A percentile compares a stretch with the other conserved stretches of the same genome.
Evolutionary conservation across 2,329 filamentous ascomycete species (phyloP).

Genomic region (Cercospora citrullina): DNA sequence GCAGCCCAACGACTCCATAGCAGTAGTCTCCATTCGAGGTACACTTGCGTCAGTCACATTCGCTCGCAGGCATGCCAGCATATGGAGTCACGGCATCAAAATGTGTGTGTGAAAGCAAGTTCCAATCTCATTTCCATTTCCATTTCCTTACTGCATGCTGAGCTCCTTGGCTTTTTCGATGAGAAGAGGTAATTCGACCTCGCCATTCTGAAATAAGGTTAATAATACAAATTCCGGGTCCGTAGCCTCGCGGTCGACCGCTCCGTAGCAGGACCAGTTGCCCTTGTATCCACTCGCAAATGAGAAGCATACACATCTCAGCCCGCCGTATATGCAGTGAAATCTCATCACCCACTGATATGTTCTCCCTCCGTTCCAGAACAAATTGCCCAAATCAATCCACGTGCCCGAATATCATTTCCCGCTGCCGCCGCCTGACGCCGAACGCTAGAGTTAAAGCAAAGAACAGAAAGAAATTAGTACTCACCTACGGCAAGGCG

Average conservation of each 20-base stretch:
- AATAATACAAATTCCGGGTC: neutral
- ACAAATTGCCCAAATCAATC: neutral
- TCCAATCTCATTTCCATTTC: neutral
- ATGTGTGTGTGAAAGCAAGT: neutral
- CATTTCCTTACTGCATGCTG: neutral
- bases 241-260: neutral
- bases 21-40: neutral
- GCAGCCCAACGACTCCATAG: neutral
- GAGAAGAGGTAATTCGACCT: conserved; percentile 3
- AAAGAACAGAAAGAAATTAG: neutral
- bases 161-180: neutral
- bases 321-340: neutral
- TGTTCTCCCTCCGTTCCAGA: neutral
- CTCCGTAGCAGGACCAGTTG: neutral
- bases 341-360: neutral
- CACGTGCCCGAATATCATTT: neutral
- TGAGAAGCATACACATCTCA: neutral
- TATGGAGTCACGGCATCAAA: neutral
- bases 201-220: neutral
- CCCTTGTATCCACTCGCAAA: neutral
- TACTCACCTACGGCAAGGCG: conserved; percentile 22
- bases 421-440: neutral
- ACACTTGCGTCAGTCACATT: neutral
- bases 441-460: neutral
- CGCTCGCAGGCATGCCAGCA: neutral